These are phyloP conservation scores for Termitomyces bulborhizus DNA, from an alignment of 768 basidiomycete genomes.

Conservation along the genomic window DNA sequence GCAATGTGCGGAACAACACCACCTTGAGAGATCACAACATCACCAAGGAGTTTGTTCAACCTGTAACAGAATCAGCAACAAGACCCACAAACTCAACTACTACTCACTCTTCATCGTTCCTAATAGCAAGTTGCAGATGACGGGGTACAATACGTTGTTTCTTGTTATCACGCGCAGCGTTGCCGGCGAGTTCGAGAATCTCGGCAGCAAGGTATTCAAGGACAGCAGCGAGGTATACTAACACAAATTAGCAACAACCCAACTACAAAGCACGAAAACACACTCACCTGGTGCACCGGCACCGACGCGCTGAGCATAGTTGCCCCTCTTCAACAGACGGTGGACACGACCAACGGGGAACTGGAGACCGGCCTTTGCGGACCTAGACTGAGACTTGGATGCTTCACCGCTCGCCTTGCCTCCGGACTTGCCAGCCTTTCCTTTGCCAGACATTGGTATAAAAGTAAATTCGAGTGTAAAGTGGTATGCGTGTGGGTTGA, in stretches of 20 bases:
- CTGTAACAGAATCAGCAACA: slow-evolving; percentile 17
- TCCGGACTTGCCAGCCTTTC: slow-evolving; percentile 37
- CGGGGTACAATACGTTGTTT: slow-evolving; percentile 94
- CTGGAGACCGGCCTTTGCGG: slow-evolving; percentile 70
- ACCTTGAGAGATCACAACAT: slow-evolving; percentile 81
- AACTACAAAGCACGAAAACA: background rate
- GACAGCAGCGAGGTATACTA: slow-evolving; percentile 86
- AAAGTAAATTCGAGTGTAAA: slow-evolving; percentile 3
- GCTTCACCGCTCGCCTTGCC: slow-evolving; percentile 44
- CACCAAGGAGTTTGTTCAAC: slow-evolving; percentile 71
- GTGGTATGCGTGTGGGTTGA: too few species aligned
- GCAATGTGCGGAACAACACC: slow-evolving; percentile 76
- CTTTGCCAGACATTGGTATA: slow-evolving; percentile 43
- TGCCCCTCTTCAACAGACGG: slow-evolving; percentile 82
- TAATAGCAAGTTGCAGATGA: slow-evolving; percentile 87
- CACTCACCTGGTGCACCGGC: slow-evolving; percentile 76
- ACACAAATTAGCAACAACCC: background rate
- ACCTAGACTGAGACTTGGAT: slow-evolving; percentile 60
- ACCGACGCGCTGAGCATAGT: slow-evolving; percentile 85
- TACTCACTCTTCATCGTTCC: slow-evolving; percentile 79
- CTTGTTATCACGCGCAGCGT: slow-evolving; percentile 79
- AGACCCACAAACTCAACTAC: background rate
- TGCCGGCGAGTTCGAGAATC: slow-evolving; percentile 89
- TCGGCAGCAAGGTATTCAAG: slow-evolving; percentile 91
- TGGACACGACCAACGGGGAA: slow-evolving; percentile 93